phyloP scores from a whole-genome alignment of 441 rosid genomes.

The Erodium chrysanthum region DNA sequence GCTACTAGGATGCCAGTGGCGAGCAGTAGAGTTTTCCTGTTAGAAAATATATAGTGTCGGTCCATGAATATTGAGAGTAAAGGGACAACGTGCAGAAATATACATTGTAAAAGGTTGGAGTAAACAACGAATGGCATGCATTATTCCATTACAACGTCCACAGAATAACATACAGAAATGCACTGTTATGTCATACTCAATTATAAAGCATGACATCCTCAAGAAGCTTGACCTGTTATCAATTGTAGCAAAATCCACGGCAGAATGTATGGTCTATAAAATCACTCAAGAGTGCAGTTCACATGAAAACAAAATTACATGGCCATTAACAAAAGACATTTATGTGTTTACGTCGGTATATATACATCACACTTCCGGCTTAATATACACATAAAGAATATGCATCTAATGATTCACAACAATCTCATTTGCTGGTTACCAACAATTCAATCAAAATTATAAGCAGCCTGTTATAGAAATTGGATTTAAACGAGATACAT shows the following conservation, averaged over 20 bases:
- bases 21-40: slow-evolving; percentile 73
- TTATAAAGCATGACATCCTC: background rate
- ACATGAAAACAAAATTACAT: background rate
- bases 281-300: background rate
- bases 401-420: background rate
- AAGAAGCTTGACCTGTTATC: background rate
- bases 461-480: background rate
- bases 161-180: background rate
- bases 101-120: background rate
- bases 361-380: background rate
- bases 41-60: slow-evolving; percentile 6
- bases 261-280: too few species aligned
- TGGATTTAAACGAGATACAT: background rate
- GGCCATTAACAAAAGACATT: too few species aligned
- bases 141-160: background rate
- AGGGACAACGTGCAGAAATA: background rate
- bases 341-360: background rate
- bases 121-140: background rate
- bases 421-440: background rate
- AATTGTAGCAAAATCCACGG: too few species aligned
- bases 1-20: slow-evolving; percentile 76
- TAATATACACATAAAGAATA: background rate
- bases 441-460: background rate
- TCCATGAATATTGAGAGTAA: slow-evolving; percentile 5
- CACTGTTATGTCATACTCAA: background rate